Conservation (phyloP, 768 basidiomycete species). For the Leucogyrophana mollusca region DNA sequence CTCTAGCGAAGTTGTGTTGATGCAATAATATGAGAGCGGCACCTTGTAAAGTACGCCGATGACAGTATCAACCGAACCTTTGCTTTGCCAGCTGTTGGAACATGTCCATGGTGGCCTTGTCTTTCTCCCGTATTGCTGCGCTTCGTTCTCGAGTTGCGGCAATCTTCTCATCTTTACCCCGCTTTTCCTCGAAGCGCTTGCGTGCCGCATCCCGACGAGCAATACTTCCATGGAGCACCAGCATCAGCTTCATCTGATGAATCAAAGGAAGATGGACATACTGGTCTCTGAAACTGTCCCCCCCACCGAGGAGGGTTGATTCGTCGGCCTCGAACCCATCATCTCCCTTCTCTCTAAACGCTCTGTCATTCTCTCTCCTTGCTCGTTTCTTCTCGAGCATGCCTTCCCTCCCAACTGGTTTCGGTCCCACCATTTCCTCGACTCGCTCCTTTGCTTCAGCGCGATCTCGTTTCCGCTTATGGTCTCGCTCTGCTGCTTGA, state of each 20-base stretch:
- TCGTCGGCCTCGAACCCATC: slow-evolving; percentile 81
- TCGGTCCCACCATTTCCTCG: slow-evolving; percentile 81
- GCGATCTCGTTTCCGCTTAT: slow-evolving; percentile 68
- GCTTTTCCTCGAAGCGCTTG: slow-evolving; percentile 57
- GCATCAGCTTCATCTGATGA: not conserved
- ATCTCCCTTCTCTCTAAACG: slow-evolving; percentile 71
- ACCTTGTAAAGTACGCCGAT: too few relatives aligned
- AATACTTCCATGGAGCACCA: slow-evolving; percentile 46
- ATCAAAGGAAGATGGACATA: slow-evolving; percentile 32
- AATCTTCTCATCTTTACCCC: slow-evolving; percentile 46
- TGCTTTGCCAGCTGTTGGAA: slow-evolving; percentile 90
- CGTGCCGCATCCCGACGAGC: slow-evolving; percentile 74
- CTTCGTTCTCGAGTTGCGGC: slow-evolving; percentile 60
- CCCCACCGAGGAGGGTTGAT: slow-evolving; percentile 75
- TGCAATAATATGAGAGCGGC: too few relatives aligned
- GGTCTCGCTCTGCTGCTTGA: slow-evolving; percentile 47
- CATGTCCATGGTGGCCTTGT: slow-evolving; percentile 95
- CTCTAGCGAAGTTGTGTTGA: too few relatives aligned
- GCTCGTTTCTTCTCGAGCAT: slow-evolving; percentile 85
- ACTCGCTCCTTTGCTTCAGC: slow-evolving; percentile 64
- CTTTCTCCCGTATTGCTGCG: slow-evolving; percentile 67
- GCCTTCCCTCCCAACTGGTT: slow-evolving; percentile 77
- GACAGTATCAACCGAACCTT: slow-evolving; percentile 61
- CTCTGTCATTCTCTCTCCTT: slow-evolving; percentile 65
- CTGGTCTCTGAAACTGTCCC: slow-evolving; percentile 80